Evolutionary conservation across 164 flowering plant species (phyloP), one percentile per base, ranked within the genome.

Genomic region (Santalum album): DNA sequence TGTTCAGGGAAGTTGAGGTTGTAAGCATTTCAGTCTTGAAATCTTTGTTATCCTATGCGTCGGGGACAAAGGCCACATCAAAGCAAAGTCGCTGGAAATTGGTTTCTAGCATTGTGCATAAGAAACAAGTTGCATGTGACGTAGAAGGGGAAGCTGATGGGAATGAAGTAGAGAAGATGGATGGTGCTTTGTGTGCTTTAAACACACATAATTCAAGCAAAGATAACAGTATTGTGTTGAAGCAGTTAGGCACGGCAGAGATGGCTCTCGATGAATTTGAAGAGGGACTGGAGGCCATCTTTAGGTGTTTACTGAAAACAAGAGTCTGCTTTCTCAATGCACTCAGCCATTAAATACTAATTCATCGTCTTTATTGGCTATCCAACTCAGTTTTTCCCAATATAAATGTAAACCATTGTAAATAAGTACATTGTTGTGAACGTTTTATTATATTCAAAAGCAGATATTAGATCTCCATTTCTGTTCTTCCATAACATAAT

Each of bases 241-340:
- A 34, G 26, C 44, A 63, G 16, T n/a, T 70, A 29, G 73, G 70
- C 45, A 24, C 56, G 4, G 34, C 34, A 9, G 34, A 29, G 4
- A 9, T 29, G 26, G 45, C 61, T 58, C 55, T 69, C 59, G 68
- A 65, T 56, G 73, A 61, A 45, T 62, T 79, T 51, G 84, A 77
- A 51, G 73, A 63, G 32, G 76, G 63, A 53, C 25, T 78, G 26
- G 77, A 72, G 29, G 16, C 49, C 54, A 36, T 75, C 20, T 65
- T 54, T 3, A 66, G 75, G 58, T 53, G 54, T 19, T 59, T 69
- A 51, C 72, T 78, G 53, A 75, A 57, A 66, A 55, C 72, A 14
- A 75, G 87, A 73, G 82, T 69, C 27, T 58, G 69, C 17, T 65
- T 75, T 44, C 73, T 73, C 51, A 80, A 78, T 53, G 64, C 66